Base-by-base conservation (phyloP, 768 basidiomycete species). In the Phallus indusiatus region DNA sequence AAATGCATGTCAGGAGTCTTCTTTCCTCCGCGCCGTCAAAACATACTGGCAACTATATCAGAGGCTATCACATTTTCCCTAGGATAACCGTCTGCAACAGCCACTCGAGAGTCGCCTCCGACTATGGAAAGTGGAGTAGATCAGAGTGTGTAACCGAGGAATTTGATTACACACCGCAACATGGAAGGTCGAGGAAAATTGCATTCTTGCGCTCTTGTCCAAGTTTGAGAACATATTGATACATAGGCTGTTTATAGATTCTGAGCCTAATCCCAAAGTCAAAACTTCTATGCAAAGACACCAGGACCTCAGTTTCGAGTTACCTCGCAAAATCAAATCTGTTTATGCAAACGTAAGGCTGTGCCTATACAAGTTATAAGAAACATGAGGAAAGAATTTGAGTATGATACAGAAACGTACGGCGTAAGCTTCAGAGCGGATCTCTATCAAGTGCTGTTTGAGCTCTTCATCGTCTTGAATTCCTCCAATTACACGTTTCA, bases 121-220 rank as follows among this genome's bases (percentile, higher is more conserved):
- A 47, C 9, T 53, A 60, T 12, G 9, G 12, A 4, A 2, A 14
- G 2, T 14, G 2, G 42, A n/a, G 4, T 14, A 42, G 42, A 12
- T n/a, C n/a, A 42, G 2, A 5, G 4, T 42, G 12, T 14, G 2
- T 5, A 42, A n/a, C 16, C 36, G 8, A 37, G 36, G 8, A 42
- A n/a, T 5, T 42, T 12, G 12, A 12, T 42, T 17, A 65, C 73
- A 59, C 61, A 79, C 77, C 70, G 61, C 75, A 76, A 60, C 76
- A 77, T 6, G 74, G 78, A 9, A 78, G 65, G 51, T 80, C 78
- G 9, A 79, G 67, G 20, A 78, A 67, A 12, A 79, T 67, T 1
- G 72, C 72, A 1, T 69, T 69, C 5, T 63, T 36, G 24, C 72
- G 73, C 22, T 73, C 71, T 51, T 60, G 66, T 9, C 72, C 75